Evolutionary conservation across 176 grass and related monocot species (phyloP).

Genomic region (Chrysopogon serrulatus): DNA sequence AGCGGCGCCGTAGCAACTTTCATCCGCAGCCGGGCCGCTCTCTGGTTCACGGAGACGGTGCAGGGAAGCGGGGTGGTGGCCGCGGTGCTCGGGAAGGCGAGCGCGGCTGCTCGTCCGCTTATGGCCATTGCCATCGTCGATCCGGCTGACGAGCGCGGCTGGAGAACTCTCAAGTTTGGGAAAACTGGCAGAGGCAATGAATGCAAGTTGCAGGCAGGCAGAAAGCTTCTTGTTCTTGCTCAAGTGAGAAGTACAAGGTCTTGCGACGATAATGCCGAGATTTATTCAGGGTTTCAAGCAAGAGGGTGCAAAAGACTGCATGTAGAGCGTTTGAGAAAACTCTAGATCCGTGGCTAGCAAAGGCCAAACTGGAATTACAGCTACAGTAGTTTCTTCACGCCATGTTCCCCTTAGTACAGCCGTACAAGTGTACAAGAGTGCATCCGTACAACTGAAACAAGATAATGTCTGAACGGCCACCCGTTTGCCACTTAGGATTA

Average conservation of each 20-base stretch:
- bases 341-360: background rate
- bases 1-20: background rate
- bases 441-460: background rate
- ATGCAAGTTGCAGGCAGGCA: background rate
- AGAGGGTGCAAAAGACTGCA: background rate
- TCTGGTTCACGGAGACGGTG: background rate
- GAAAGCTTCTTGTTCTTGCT: background rate
- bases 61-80: background rate
- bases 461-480: background rate
- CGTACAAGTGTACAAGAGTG: background rate
- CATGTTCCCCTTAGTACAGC: background rate
- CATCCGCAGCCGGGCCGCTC: background rate
- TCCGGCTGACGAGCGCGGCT: too few relatives aligned
- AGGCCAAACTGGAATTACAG: background rate
- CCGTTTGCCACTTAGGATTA: background rate
- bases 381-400: background rate
- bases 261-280: background rate
- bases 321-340: background rate
- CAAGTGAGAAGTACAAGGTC: background rate
- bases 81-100: conserved; percentile 10
- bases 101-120: conserved; percentile 23
- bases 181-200: background rate
- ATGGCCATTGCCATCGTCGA: conserved; percentile 26
- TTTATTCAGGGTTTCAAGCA: conserved; percentile 40
- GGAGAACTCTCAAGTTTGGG: too few relatives aligned